Base-by-base conservation (phyloP, 2,329 filamentous ascomycete species). In the Xylariales sp. region DNA sequence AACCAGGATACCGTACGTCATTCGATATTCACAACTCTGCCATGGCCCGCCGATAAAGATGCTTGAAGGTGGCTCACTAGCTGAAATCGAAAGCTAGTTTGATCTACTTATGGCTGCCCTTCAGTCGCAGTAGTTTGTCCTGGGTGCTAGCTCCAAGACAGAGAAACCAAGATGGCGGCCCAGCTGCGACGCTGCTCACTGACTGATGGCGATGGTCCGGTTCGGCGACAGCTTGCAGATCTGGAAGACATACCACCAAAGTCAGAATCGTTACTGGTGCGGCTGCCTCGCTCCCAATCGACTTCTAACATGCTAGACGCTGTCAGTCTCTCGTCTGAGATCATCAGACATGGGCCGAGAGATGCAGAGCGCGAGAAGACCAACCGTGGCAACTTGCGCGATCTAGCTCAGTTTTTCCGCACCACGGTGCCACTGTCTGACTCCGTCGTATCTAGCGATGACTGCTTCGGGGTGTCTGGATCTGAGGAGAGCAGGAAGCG, bases 251-350 rank as follows among this genome's bases (percentile, higher is more conserved):
- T 42, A 29, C 24, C 43, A 12, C 18, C 11, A 27, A 45, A 32
- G 35, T 21, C 29, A 32, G 33, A 29, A 20, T 32, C 39, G 10
- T 21, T 34, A 25, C 50, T 42, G 15, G 46, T 45, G 21, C 47
- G 47, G 16, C 39, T 57, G 21, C 50, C 53, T 32, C 53, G 52
- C 20, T 55, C 55, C 7, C 53, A 50, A 29, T 59, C 56, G 3
- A 48, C 51, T 4, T 56, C 54, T 33, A 53, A 54, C 37, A 52
- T 58, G 33, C 46, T 51, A 20, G 48, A 56, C 18, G 28, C 32
- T 19, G 25, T 42, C 18, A 15, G 41, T 36, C 12, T 24, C 14
- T 33, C 43, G 31, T n/a, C 32, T 28, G 34, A n/a, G 31, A 18
- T 33, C 15, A 21, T 35, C 9, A 43, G 46, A 22, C 33, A 46